These are phyloP conservation scores for Pseudocercospora pini-densiflorae DNA, from an alignment of 2,329 filamentous ascomycete genomes.

Conservation along the genomic window DNA sequence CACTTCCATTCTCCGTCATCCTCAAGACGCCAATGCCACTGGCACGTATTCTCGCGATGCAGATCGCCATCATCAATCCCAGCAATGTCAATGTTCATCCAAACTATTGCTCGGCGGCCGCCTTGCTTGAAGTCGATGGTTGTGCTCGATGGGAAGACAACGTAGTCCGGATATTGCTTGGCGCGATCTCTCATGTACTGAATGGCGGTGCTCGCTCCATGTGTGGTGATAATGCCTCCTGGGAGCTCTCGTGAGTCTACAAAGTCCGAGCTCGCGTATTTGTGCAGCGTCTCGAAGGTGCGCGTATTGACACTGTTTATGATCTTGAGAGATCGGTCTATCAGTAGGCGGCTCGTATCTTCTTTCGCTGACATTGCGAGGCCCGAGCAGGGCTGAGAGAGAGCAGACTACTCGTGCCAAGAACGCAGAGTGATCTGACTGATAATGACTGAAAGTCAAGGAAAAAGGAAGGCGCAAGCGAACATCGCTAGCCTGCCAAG, in stretches of 20 bases:
- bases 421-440: not conserved
- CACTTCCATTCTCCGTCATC: not conserved
- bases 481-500: not conserved
- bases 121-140: not conserved
- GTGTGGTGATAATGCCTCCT: not conserved
- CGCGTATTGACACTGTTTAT: slow-evolving; percentile 6
- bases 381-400: not conserved
- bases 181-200: not conserved
- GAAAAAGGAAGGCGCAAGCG: not conserved
- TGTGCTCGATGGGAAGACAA: not conserved
- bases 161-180: not conserved
- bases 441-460: not conserved
- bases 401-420: not conserved
- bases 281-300: slow-evolving; percentile 1
- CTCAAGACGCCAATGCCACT: not conserved
- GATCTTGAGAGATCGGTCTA: slow-evolving; percentile 6
- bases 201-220: not conserved
- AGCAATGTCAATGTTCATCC: not conserved
- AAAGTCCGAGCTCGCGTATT: not conserved
- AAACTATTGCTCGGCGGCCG: not conserved
- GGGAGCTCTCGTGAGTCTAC: not conserved
- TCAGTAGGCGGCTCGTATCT: not conserved
- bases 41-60: not conserved
- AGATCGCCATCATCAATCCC: not conserved
- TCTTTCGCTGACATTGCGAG: not conserved